These are phyloP conservation scores for Candida golubevii DNA, from an alignment of 805 yeast genomes.

Conservation along the genomic window DNA sequence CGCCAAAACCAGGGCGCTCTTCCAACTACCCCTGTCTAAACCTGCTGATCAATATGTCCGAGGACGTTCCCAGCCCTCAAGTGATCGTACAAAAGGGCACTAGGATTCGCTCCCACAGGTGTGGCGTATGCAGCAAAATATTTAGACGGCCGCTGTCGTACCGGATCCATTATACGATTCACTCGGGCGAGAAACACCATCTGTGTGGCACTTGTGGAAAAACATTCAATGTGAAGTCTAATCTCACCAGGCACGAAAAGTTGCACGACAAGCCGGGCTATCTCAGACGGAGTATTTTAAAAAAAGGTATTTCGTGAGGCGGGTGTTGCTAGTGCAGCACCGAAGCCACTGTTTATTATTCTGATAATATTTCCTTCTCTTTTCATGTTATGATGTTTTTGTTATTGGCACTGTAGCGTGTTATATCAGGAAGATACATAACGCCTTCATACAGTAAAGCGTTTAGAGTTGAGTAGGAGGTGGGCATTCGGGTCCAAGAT, in stretches of 20 bases:
- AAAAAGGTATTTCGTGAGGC: background rate
- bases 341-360: background rate
- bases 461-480: too few relatives aligned
- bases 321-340: background rate
- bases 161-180: constrained; percentile 74
- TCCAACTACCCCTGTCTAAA: too few relatives aligned
- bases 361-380: background rate
- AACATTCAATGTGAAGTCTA: constrained; percentile 70
- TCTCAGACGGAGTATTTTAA: background rate
- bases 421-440: too few relatives aligned
- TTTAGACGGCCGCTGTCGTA: constrained; percentile 82
- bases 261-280: constrained; percentile 41
- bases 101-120: constrained; percentile 14
- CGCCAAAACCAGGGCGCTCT: too few relatives aligned
- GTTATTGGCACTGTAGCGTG: too few relatives aligned
- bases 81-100: background rate
- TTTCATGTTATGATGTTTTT: background rate
- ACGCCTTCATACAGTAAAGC: too few relatives aligned
- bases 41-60: too few relatives aligned
- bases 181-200: constrained; percentile 41
- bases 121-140: constrained; percentile 62
- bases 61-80: background rate
- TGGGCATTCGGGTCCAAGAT: too few relatives aligned
- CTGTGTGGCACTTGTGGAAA: constrained; percentile 55
- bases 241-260: constrained; percentile 74